Evolutionary conservation across 1,139 yeast genomes (phyloP).

Genomic region (Yamadazyma pseudoaaseri): DNA sequence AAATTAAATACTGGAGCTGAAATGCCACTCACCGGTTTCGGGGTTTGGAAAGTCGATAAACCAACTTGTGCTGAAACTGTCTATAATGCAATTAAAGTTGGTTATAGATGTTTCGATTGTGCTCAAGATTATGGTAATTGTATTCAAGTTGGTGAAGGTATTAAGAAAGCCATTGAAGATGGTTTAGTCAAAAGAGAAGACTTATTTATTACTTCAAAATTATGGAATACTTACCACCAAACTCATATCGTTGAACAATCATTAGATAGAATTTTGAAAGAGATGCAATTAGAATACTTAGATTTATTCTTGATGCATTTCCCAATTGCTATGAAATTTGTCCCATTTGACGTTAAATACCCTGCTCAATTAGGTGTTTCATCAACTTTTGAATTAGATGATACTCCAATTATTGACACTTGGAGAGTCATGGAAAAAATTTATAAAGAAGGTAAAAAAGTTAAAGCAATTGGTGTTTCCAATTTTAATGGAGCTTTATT

Average conservation of each 20-base stretch:
- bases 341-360: constrained; percentile 70
- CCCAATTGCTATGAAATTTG: constrained; percentile 74
- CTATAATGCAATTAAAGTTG: constrained; percentile 65
- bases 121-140: constrained; percentile 81
- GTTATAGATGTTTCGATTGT: constrained; percentile 75
- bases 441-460: constrained; percentile 51
- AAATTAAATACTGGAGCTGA: constrained; percentile 58
- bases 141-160: constrained; percentile 69
- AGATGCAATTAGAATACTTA: constrained; percentile 64
- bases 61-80: constrained; percentile 57
- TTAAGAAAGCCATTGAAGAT: constrained; percentile 61
- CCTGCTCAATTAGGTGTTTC: constrained; percentile 77
- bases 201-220: constrained; percentile 70
- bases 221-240: constrained; percentile 79
- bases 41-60: constrained; percentile 66
- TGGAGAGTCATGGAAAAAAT: constrained; percentile 77
- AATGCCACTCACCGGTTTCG: constrained; percentile 66
- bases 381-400: constrained; percentile 52
- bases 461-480: constrained; percentile 66
- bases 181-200: constrained; percentile 73
- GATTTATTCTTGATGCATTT: constrained; percentile 79
- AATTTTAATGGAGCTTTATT: constrained; percentile 73
- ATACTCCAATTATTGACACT: constrained; percentile 73
- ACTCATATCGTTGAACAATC: constrained; percentile 59
- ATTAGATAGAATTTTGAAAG: constrained; percentile 59